These are phyloP conservation scores for Plasmodium chabaudi DNA, from an alignment of 169 alveolate species.

Conservation along the genomic window DNA sequence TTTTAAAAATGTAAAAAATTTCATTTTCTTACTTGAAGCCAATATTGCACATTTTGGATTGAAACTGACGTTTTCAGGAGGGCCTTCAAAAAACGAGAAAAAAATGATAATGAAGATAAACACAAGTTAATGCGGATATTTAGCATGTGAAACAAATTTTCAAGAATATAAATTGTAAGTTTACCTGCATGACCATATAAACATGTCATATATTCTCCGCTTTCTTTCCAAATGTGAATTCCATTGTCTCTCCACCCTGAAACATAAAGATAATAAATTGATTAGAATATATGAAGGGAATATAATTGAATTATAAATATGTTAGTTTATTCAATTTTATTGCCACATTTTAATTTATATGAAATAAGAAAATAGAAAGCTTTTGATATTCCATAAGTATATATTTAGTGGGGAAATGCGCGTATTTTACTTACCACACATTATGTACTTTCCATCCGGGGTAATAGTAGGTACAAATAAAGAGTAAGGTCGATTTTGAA, in stretches of 20 bases:
- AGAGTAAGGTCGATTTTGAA: too few relatives aligned
- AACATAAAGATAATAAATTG: neutral
- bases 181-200: conserved; percentile 69
- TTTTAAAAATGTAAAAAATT: neutral
- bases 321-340: too few relatives aligned
- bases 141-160: neutral
- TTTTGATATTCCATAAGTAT: too few relatives aligned
- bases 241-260: conserved; percentile 65
- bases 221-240: conserved; percentile 64
- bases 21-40: conserved; percentile 42
- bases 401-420: neutral
- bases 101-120: neutral
- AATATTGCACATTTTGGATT: conserved; percentile 58
- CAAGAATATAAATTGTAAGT: neutral
- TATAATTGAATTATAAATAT: neutral
- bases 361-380: too few relatives aligned
- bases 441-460: conserved; percentile 60
- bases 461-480: conserved; percentile 63
- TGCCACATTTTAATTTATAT: too few relatives aligned
- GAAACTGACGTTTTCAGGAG: conserved; percentile 59
- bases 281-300: neutral
- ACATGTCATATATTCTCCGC: conserved; percentile 38
- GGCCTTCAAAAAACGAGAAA: conserved; percentile 20
- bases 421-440: conserved; percentile 34
- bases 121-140: neutral